Evolutionary conservation across 2,329 filamentous ascomycete species (phyloP).

Genomic region (Aspergillus sp.): DNA sequence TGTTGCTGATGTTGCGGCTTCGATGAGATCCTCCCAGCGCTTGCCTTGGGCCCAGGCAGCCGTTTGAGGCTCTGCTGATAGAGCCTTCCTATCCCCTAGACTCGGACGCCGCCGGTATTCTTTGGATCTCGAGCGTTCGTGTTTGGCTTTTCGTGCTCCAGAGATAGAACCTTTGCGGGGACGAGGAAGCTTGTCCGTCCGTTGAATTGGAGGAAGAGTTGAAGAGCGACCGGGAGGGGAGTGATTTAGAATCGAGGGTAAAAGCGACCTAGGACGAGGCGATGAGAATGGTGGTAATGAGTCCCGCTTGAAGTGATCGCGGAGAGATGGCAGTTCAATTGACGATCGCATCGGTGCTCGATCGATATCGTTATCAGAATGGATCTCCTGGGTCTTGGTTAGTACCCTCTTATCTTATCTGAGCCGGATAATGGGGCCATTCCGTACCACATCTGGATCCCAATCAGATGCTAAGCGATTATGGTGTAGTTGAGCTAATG

Average conservation of each 20-base stretch:
- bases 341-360: constrained; percentile 63
- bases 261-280: constrained; percentile 67
- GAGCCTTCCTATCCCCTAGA: constrained; percentile 75
- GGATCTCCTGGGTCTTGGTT: constrained; percentile 60
- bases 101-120: constrained; percentile 72
- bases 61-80: constrained; percentile 79
- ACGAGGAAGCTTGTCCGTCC: constrained; percentile 67
- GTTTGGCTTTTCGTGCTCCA: constrained; percentile 70
- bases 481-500: constrained; percentile 79
- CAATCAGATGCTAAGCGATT: constrained; percentile 74
- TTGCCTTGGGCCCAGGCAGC: constrained; percentile 74
- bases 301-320: constrained; percentile 69
- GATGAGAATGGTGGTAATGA: constrained; percentile 65
- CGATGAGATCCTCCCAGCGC: constrained; percentile 94
- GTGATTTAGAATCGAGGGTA: constrained; percentile 75
- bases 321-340: constrained; percentile 72
- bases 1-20: constrained; percentile 88
- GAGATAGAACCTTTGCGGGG: constrained; percentile 84
- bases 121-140: constrained; percentile 78
- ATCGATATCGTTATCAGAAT: constrained; percentile 68
- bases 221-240: constrained; percentile 86
- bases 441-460: constrained; percentile 72
- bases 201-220: constrained; percentile 79
- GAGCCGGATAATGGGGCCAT: constrained; percentile 16
- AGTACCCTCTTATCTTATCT: background rate